These are phyloP conservation scores for Fusarium incarnatum DNA, from an alignment of 2,329 filamentous ascomycete species.

Conservation along the genomic window DNA sequence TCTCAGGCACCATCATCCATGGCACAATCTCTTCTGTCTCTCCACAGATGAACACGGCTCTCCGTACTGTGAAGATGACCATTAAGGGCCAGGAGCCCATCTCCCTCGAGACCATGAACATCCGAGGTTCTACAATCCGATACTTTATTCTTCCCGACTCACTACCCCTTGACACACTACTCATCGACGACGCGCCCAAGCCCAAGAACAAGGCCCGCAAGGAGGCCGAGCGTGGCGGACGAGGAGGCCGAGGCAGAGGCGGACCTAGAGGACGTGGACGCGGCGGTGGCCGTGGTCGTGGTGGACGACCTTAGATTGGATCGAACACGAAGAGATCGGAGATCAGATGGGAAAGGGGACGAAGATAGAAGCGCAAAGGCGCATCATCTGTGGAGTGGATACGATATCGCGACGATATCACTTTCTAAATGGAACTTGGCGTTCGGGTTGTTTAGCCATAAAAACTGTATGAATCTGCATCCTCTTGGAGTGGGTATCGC, in stretches of 20 bases:
- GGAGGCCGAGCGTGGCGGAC: constrained; percentile 74
- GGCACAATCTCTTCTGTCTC: constrained; percentile 97
- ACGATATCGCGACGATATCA: constrained; percentile 43
- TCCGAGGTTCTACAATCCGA: constrained; percentile 94
- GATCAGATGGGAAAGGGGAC: not conserved
- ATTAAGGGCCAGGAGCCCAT: constrained; percentile 87
- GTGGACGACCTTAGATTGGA: constrained; percentile 45
- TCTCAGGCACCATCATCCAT: constrained; percentile 88
- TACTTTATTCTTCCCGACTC: constrained; percentile 98
- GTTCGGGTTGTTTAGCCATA: constrained; percentile 52
- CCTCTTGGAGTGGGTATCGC: constrained; percentile 44
- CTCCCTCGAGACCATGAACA: constrained; percentile 93
- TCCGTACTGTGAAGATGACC: constrained; percentile 98
- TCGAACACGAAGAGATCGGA: not conserved
- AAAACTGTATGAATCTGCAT: constrained; percentile 45
- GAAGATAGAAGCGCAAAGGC: constrained; percentile 26
- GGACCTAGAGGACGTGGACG: constrained; percentile 67
- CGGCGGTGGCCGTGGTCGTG: constrained; percentile 58
- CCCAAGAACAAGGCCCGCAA: constrained; percentile 99
- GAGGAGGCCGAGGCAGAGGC: constrained; percentile 64
- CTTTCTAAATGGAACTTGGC: constrained; percentile 50
- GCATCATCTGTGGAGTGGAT: constrained; percentile 31
- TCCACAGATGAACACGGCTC: constrained; percentile 97
- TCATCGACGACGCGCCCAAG: constrained; percentile 97
- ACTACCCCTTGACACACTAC: constrained; percentile 90